Evolutionary conservation across 2,329 filamentous ascomycete species (phyloP).

Genomic region (Daldinia sp.): DNA sequence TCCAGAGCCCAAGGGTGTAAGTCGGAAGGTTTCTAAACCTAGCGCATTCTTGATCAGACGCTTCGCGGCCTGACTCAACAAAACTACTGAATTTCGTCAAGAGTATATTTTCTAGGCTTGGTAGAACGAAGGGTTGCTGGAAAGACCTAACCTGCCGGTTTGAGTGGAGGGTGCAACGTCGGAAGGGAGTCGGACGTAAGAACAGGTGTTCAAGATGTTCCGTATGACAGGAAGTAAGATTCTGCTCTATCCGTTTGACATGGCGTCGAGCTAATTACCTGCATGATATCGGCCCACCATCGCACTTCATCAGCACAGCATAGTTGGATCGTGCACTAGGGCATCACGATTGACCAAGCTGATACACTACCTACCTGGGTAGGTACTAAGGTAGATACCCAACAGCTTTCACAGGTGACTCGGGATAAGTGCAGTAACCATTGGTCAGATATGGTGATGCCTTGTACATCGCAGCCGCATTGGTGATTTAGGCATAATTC

Average conservation of each 20-base stretch:
- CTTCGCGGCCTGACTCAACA: neutral
- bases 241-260: slow-evolving; percentile 7
- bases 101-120: neutral
- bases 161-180: slow-evolving; percentile 14
- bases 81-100: slow-evolving; percentile 11
- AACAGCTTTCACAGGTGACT: neutral
- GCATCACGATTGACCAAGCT: slow-evolving; percentile 2
- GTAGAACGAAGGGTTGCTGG: neutral
- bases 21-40: neutral
- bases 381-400: neutral
- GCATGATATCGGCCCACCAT: slow-evolving; percentile 1
- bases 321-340: slow-evolving; percentile 16
- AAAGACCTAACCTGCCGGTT: neutral
- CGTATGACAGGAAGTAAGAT: slow-evolving; percentile 9
- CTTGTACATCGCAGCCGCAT: neutral
- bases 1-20: neutral
- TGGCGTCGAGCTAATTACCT: neutral
- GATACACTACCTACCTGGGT: neutral
- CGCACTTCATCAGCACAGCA: neutral
- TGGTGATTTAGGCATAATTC: neutral
- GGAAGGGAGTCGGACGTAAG: slow-evolving; percentile 10
- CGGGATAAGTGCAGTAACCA: neutral
- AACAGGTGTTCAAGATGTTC: neutral
- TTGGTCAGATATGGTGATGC: neutral
- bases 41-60: neutral